Evolutionary conservation across 306 rosid species (phyloP).

Genomic region (Luffa aegyptiaca): DNA sequence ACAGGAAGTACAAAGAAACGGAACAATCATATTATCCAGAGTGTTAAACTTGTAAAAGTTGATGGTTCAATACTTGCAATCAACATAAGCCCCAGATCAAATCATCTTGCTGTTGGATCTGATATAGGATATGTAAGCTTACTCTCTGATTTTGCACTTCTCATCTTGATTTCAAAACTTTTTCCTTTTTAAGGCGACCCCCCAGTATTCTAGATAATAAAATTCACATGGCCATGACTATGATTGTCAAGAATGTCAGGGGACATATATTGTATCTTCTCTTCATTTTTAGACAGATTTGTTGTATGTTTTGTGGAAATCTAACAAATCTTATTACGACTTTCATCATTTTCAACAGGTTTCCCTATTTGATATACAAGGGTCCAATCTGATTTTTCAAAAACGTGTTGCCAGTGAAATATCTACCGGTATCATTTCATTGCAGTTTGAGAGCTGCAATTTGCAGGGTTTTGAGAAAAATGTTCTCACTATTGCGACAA

Average conservation of each 20-base stretch:
- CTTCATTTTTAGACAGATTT: neutral
- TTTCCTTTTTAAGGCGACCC: neutral
- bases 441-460: constrained; percentile 54
- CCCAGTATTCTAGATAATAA: neutral
- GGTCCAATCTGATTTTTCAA: constrained; percentile 49
- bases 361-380: constrained; percentile 58
- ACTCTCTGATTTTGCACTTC: neutral
- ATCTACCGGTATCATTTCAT: constrained; percentile 46
- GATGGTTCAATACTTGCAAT: constrained; percentile 52
- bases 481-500: constrained; percentile 53
- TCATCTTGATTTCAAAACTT: neutral
- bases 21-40: constrained; percentile 49
- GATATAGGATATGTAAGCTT: constrained; percentile 77
- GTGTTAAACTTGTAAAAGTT: constrained; percentile 51
- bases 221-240: neutral
- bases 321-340: neutral
- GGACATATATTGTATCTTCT: neutral
- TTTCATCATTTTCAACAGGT: constrained; percentile 36
- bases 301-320: neutral
- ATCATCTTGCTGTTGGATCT: constrained; percentile 80
- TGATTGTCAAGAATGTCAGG: neutral
- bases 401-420: constrained; percentile 64
- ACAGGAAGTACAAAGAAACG: constrained; percentile 72
- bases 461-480: constrained; percentile 72
- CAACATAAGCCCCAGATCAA: constrained; percentile 38